Conservation (phyloP, 805 yeast species). For the Ogataea zsoltii region DNA sequence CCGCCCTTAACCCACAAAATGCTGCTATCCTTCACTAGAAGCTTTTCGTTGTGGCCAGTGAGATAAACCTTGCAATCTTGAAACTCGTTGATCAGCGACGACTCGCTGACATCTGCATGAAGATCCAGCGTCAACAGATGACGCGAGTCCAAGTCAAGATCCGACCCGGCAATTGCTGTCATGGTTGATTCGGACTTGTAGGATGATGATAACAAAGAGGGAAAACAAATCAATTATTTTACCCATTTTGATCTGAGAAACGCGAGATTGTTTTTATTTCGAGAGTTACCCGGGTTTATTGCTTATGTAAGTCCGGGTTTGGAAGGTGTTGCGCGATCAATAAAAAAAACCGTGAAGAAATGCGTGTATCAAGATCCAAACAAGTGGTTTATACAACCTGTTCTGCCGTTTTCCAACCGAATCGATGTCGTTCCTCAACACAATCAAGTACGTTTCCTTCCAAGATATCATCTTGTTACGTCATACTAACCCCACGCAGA, state of each 20-base stretch:
- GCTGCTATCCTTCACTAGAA: constrained; percentile 33
- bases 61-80: constrained; percentile 18
- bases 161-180: constrained; percentile 14
- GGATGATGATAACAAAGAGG: too few species aligned
- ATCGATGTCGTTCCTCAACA: constrained; percentile 41
- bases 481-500: constrained; percentile 30
- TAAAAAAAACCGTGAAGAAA: too few species aligned
- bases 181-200: neutral
- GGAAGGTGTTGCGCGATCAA: neutral
- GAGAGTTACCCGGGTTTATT: neutral
- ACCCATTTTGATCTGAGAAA: neutral
- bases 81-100: constrained; percentile 11
- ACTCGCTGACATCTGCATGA: constrained; percentile 21
- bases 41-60: constrained; percentile 24
- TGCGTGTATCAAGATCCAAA: neutral
- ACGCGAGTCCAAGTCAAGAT: constrained; percentile 19
- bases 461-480: too few species aligned
- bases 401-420: neutral
- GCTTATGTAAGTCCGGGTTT: neutral
- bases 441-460: constrained; percentile 34
- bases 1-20: constrained; percentile 54
- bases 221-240: too few species aligned
- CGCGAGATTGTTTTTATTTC: neutral
- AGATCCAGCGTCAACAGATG: constrained; percentile 20
- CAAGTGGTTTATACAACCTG: neutral